These are phyloP conservation scores for Neoscytalidium dimidiatum DNA, from an alignment of 2,329 filamentous ascomycete species.

Conservation along the genomic window DNA sequence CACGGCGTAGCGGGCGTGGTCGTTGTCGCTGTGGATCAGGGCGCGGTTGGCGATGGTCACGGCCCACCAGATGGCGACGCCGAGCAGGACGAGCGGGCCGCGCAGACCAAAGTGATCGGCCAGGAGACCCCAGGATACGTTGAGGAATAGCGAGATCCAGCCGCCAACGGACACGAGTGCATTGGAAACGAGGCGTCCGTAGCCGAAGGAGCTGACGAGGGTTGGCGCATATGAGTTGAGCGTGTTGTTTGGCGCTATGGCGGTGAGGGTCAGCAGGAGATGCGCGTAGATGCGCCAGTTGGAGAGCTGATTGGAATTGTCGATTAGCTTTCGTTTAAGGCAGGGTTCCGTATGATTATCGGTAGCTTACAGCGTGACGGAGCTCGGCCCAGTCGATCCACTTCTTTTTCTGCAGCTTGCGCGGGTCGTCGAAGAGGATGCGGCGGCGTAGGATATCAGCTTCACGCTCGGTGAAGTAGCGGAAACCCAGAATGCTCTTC, in stretches of 20 bases:
- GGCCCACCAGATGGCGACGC: constrained; percentile 19
- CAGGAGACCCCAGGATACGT: constrained; percentile 20
- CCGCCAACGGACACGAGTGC: constrained; percentile 36
- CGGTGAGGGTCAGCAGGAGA: constrained; percentile 34
- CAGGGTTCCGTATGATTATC: background rate
- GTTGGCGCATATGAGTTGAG: constrained; percentile 37
- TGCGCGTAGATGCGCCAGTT: constrained; percentile 37
- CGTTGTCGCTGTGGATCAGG: background rate
- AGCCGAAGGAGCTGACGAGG: constrained; percentile 30
- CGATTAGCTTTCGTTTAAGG: too few species aligned
- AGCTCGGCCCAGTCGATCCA: constrained; percentile 15
- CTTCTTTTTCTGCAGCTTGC: constrained; percentile 18
- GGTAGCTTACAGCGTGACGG: background rate
- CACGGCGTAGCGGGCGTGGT: constrained; percentile 18
- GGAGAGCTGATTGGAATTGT: constrained; percentile 13
- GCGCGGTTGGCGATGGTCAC: constrained; percentile 19
- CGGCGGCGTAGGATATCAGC: constrained; percentile 43
- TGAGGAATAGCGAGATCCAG: constrained; percentile 29
- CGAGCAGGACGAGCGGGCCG: constrained; percentile 17
- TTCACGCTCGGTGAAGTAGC: constrained; percentile 43
- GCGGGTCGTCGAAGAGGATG: constrained; percentile 20
- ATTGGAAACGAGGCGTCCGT: constrained; percentile 31
- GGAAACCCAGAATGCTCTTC: constrained; percentile 42
- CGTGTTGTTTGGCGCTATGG: constrained; percentile 33
- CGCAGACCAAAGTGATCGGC: constrained; percentile 13